A percentile compares a stretch with the other conserved stretches of the same genome.
phyloP scores from a whole-genome alignment of 2,329 filamentous ascomycete genomes.

The Ophiostoma sp. region DNA sequence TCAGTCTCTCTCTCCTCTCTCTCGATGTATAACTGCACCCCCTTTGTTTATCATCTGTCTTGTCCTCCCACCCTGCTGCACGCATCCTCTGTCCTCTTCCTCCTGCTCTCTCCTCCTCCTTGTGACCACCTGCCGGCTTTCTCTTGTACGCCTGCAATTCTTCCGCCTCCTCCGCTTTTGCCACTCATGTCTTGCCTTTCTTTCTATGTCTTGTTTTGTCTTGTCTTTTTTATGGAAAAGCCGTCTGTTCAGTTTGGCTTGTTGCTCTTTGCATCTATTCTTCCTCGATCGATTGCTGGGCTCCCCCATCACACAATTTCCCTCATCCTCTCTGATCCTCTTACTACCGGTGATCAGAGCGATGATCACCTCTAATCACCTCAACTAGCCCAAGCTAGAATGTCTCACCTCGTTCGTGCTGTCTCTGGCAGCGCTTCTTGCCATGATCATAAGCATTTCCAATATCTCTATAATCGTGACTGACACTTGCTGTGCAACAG shows the following conservation, averaged over 20 bases:
- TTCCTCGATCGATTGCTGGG: neutral
- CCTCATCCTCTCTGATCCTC: neutral
- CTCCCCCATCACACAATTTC: neutral
- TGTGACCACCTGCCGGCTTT: conserved; percentile 18
- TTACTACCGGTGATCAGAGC: neutral
- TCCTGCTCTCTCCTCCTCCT: neutral
- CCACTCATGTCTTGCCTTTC: neutral
- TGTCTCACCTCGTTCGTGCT: neutral
- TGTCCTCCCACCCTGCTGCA: conserved; percentile 19
- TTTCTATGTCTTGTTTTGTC: neutral
- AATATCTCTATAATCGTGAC: neutral
- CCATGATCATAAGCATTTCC: neutral
- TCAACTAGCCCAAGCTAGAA: neutral
- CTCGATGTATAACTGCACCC: neutral
- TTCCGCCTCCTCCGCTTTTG: conserved; percentile 12
- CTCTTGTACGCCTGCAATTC: conserved; percentile 9
- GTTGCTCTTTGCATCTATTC: neutral
- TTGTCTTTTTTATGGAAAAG: neutral
- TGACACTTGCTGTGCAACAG: conserved; percentile 23
- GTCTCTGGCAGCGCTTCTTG: neutral
- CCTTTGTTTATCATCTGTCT: conserved; percentile 12
- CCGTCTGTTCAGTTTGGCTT: neutral
- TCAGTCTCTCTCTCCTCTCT: conserved; percentile 17
- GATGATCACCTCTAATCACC: neutral
- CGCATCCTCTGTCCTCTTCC: conserved; percentile 15